Base-by-base conservation (phyloP, 805 yeast species). In the Kuraishia cidri region DNA sequence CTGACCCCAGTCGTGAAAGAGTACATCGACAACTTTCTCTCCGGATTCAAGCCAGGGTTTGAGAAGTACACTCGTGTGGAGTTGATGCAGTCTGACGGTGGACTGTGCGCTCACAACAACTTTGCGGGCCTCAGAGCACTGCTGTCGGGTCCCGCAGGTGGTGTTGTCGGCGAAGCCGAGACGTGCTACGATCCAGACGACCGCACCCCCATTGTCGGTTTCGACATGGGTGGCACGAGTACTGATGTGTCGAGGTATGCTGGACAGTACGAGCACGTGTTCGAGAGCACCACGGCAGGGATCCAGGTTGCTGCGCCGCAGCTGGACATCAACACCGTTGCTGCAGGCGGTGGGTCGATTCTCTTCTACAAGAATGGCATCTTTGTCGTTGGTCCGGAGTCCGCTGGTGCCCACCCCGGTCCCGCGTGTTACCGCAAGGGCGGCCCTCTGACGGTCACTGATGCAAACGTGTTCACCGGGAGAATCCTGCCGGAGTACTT, bases 21-120 rank as follows among this genome's bases (percentile, higher is more conserved):
- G 3, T 63, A 63, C 40, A 50, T 62, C 24, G 46, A 51, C 15
- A 60, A 58, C 17, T 55, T 61, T 30, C 41, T 67, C 23, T 39
- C 44, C 10, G 52, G 56, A 19, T 52, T 58, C 32, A 41, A 47
- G 24, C 37, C 39, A 4, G 66, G 58, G 16, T 53, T 64, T 12
- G 40, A 36, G 30, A 27, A 36, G 15, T 34, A 37, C 26, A 55
- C 60, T 8, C 17, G 32, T 5, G 16, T 16, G 7, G 22, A 81
- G 44, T 90, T 90, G 55, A 90, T 90, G 97, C 95, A 90, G 56
- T 83, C 95, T 8, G 95, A 90, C 52, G 97, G 97, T 37, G 97
- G 97, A 2, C 67, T 90, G 39, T 87, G 88, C 14, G 87, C 86
- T 37, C 87, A 92, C 47, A 64, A 75, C 16, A 69, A 73, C 32